Conservation (phyloP, 1,284 basidiomycete species). For the Marasmius tenuissimus region DNA sequence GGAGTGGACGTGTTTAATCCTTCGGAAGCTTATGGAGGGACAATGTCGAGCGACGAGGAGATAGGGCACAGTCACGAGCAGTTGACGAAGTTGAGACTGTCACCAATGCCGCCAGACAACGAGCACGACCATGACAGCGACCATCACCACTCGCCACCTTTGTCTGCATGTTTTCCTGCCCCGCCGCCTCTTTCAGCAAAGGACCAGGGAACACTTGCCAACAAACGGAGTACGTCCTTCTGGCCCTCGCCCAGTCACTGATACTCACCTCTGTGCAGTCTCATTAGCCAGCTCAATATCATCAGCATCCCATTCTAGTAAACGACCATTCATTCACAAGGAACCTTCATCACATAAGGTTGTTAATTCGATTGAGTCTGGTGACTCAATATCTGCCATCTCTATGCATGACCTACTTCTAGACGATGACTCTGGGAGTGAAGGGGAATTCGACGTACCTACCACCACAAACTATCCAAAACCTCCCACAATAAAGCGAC, state of each 20-base stretch:
- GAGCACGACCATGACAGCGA: neutral
- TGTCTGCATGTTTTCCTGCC: neutral
- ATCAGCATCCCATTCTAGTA: neutral
- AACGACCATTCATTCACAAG: neutral
- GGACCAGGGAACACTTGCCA: neutral
- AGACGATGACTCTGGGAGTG: too few relatives aligned
- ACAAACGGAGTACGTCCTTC: neutral
- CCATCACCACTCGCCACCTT: neutral
- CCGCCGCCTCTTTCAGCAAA: neutral
- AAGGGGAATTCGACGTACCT: neutral
- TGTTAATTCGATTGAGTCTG: too few relatives aligned
- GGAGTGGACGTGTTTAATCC: neutral
- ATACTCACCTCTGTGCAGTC: neutral
- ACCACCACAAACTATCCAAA: neutral
- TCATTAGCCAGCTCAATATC: neutral
- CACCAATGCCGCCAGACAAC: constrained; percentile 1
- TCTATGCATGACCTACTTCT: too few relatives aligned
- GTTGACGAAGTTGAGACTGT: constrained; percentile 1
- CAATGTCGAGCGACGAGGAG: neutral
- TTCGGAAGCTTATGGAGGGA: neutral
- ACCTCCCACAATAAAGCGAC: neutral
- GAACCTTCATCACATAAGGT: too few relatives aligned
- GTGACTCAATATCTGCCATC: too few relatives aligned
- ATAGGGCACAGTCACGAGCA: neutral
- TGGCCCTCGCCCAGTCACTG: too few relatives aligned